phyloP scores from a whole-genome alignment of 306 rosid genomes.

The Ammopiptanthus mongolicus region DNA sequence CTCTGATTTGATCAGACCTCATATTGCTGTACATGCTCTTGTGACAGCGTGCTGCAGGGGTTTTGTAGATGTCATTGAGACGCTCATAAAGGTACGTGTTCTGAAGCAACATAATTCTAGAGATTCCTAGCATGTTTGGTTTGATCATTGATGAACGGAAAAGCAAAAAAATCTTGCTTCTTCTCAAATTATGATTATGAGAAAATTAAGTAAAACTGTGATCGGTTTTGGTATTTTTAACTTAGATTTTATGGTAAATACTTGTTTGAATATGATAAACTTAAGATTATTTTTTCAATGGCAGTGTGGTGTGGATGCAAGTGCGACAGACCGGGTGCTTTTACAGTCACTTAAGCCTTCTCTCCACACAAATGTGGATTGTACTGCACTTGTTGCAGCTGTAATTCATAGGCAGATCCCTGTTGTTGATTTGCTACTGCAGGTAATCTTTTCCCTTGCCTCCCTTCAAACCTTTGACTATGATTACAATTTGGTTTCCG shows the following conservation, averaged over 20 bases:
- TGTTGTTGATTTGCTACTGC: conserved; percentile 62
- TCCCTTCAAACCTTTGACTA: conserved; percentile 11
- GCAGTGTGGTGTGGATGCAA: conserved; percentile 81
- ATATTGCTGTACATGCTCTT: conserved; percentile 68
- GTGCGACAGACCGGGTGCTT: conserved; percentile 59
- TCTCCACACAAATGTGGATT: conserved; percentile 76
- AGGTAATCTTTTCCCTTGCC: conserved; percentile 44
- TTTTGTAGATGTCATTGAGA: conserved; percentile 58
- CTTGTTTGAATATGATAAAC: conserved; percentile 12
- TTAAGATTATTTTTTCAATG: conserved; percentile 19
- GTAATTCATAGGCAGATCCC: conserved; percentile 81
- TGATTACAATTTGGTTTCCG: background rate
- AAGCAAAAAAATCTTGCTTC: too few species aligned
- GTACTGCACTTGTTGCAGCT: conserved; percentile 84
- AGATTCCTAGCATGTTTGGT: background rate
- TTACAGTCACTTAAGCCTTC: conserved; percentile 85
- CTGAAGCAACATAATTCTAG: background rate
- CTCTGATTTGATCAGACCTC: conserved; percentile 82
- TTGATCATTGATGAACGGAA: too few species aligned
- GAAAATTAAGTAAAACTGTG: background rate
- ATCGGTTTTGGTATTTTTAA: background rate
- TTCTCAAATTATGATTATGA: too few species aligned
- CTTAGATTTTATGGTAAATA: background rate
- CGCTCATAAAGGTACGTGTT: conserved; percentile 60
- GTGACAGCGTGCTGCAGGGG: conserved; percentile 90